Evolutionary conservation across 768 basidiomycete species (phyloP).

Genomic region (Pholiota molesta): DNA sequence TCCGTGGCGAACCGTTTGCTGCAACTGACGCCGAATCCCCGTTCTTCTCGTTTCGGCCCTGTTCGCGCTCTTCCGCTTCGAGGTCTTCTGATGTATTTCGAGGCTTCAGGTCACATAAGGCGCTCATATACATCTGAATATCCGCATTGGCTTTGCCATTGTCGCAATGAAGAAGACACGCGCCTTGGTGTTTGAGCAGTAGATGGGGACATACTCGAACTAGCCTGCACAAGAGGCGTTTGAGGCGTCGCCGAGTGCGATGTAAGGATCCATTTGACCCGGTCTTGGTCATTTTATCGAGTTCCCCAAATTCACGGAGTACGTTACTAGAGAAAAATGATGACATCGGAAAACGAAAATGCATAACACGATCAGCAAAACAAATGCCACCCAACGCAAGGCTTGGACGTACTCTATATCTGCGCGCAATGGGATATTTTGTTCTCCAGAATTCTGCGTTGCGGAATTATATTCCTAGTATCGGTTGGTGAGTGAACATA

Average conservation of each 20-base stretch:
- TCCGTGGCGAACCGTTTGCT: not conserved
- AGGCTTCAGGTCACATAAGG: not conserved
- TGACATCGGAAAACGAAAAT: not conserved
- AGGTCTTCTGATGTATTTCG: not conserved
- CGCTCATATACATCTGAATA: not conserved
- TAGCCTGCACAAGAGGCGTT: not conserved
- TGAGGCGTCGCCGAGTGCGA: not conserved
- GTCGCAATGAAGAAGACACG: not conserved
- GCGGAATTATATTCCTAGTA: conserved; percentile 62
- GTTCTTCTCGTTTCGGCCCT: not conserved
- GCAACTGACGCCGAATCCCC: not conserved
- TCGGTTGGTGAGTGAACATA: conserved; percentile 38
- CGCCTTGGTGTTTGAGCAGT: not conserved
- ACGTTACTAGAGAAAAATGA: not conserved
- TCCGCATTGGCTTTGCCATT: not conserved
- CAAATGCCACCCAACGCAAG: conserved; percentile 5
- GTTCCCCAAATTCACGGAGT: not conserved
- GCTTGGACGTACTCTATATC: conserved; percentile 59
- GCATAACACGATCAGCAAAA: conserved; percentile 19
- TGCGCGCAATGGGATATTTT: conserved; percentile 60
- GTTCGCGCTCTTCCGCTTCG: not conserved
- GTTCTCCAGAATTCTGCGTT: conserved; percentile 61
- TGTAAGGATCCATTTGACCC: not conserved
- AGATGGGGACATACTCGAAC: not conserved
- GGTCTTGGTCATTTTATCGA: not conserved